phyloP scores from a whole-genome alignment of 805 yeast species.

The Nakazawaea ernobii region DNA sequence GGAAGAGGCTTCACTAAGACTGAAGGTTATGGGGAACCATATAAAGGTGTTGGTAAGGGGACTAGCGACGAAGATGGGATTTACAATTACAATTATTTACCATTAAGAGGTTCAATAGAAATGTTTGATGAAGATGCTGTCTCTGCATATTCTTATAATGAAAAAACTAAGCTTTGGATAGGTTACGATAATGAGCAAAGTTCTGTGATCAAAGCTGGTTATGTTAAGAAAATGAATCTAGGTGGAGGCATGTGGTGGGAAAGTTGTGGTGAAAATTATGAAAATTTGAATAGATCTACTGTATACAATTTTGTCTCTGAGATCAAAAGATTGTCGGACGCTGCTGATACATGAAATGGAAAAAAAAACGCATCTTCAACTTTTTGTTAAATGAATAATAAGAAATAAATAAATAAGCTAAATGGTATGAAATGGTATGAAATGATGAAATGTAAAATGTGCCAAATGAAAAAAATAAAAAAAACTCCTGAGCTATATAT shows the following conservation, averaged over 20 bases:
- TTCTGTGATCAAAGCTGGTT: slow-evolving; percentile 52
- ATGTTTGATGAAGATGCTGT: slow-evolving; percentile 45
- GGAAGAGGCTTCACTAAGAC: slow-evolving; percentile 43
- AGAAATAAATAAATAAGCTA: no score
- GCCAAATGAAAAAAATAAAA: not conserved
- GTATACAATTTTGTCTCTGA: slow-evolving; percentile 40
- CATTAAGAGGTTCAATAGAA: slow-evolving; percentile 38
- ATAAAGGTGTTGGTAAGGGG: slow-evolving; percentile 25
- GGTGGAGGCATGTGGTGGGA: slow-evolving; percentile 98
- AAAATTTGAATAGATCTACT: slow-evolving; percentile 30
- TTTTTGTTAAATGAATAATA: no score
- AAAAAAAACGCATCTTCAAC: not conserved
- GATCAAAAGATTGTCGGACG: slow-evolving; percentile 15
- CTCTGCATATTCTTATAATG: slow-evolving; percentile 48
- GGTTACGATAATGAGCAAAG: slow-evolving; percentile 63
- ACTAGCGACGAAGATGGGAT: slow-evolving; percentile 44
- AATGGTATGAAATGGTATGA: no score
- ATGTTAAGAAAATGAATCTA: slow-evolving; percentile 38
- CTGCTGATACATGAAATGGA: not conserved
- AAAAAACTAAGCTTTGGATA: slow-evolving; percentile 33
- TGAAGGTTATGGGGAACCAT: slow-evolving; percentile 34
- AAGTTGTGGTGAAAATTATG: slow-evolving; percentile 62
- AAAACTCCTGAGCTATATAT: no score
- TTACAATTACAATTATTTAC: slow-evolving; percentile 53
- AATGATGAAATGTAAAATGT: no score